Evolutionary conservation across 2,329 filamentous ascomycete genomes (phyloP).

Genomic region (Hymenoscyphus occultus): DNA sequence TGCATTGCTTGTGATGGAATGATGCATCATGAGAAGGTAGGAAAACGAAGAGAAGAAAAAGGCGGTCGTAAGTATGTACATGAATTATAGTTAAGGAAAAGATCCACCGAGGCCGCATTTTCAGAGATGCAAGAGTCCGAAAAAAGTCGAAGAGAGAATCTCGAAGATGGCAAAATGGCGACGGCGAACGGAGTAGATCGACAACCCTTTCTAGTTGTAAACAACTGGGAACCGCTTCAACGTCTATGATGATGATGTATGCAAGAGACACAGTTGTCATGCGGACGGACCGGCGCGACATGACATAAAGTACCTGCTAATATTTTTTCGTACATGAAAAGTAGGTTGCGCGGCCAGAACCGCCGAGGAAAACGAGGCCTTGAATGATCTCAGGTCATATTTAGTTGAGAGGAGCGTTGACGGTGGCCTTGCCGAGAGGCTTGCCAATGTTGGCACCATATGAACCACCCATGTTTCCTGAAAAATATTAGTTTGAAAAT

Average conservation of each 20-base stretch:
- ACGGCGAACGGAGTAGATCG: slow-evolving; percentile 4
- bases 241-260: slow-evolving; percentile 4
- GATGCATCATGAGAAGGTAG: background rate
- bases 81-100: background rate
- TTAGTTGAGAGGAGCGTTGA: slow-evolving; percentile 31
- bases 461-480: slow-evolving; percentile 53
- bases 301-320: slow-evolving; percentile 17
- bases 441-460: slow-evolving; percentile 51
- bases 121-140: background rate
- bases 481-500: slow-evolving; percentile 29
- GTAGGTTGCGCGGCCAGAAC: slow-evolving; percentile 26
- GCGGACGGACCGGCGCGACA: slow-evolving; percentile 11
- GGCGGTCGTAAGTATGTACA: slow-evolving; percentile 3
- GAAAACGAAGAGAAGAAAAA: background rate
- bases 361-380: slow-evolving; percentile 11
- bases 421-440: slow-evolving; percentile 40
- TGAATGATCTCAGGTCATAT: slow-evolving; percentile 4
- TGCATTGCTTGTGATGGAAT: background rate
- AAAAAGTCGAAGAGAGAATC: background rate
- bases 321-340: slow-evolving; percentile 26
- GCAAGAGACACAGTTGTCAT: slow-evolving; percentile 7
- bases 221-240: background rate
- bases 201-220: background rate
- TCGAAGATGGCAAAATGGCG: slow-evolving; percentile 2
- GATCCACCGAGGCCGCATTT: background rate